A percentile compares a stretch with the other conserved stretches of the same genome.
Evolutionary conservation across 768 basidiomycete genomes (phyloP).

Genomic region (Glaciozyma martinii): DNA sequence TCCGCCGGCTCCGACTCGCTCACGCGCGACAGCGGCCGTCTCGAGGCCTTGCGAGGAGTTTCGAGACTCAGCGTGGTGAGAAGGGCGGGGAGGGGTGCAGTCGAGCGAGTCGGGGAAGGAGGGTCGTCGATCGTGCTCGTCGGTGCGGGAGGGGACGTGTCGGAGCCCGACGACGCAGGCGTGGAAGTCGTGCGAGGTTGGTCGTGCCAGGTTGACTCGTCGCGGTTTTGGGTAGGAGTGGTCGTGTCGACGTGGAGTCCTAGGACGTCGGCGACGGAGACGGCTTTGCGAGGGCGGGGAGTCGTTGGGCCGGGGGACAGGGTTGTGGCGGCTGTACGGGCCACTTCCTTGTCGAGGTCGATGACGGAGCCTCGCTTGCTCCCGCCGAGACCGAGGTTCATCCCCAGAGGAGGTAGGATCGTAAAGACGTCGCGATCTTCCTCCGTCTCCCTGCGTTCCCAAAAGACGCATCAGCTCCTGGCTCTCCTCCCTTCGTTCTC

Average conservation of each 20-base stretch:
- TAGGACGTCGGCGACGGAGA: not conserved
- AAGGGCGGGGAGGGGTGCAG: not conserved
- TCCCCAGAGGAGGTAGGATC: slow-evolving; percentile 23
- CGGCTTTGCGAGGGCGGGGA: not conserved
- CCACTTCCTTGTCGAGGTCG: not conserved
- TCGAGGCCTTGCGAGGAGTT: not conserved
- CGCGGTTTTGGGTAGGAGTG: not conserved
- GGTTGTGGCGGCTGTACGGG: not conserved
- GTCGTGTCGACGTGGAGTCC: not conserved
- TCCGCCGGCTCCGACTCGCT: slow-evolving; percentile 14
- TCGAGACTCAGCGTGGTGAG: slow-evolving; percentile 3
- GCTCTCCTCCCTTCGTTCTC: too few species aligned
- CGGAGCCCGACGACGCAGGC: not conserved
- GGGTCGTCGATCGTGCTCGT: slow-evolving; percentile 2
- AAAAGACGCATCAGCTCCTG: too few species aligned
- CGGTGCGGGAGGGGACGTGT: not conserved
- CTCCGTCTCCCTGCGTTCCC: slow-evolving; percentile 17
- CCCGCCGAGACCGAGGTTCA: slow-evolving; percentile 16
- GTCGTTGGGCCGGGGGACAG: not conserved
- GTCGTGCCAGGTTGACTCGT: not conserved
- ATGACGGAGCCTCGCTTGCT: not conserved
- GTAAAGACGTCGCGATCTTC: slow-evolving; percentile 26
- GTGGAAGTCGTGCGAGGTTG: not conserved
- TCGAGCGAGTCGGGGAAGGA: not conserved
- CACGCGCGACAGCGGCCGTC: slow-evolving; percentile 5